Conservation (phyloP, 1,284 basidiomycete species). For the Leccinum fallax region DNA sequence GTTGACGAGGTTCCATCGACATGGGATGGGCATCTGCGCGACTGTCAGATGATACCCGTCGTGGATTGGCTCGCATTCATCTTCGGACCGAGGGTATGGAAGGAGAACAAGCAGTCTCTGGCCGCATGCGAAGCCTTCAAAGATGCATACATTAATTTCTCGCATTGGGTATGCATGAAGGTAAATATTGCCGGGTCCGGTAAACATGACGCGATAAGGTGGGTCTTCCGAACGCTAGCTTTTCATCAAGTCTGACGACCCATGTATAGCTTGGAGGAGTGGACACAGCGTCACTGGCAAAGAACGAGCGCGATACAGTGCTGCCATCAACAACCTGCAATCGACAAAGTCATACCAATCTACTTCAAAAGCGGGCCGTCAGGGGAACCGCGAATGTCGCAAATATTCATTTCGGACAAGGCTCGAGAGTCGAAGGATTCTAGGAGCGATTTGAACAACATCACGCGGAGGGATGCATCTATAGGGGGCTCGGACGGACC, state of each 20-base stretch:
- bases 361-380: constrained; percentile 12
- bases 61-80: constrained; percentile 17
- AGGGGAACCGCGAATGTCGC: neutral
- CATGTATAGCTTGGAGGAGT: neutral
- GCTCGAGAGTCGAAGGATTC: neutral
- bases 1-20: neutral
- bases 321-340: neutral
- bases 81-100: constrained; percentile 11
- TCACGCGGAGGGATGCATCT: neutral
- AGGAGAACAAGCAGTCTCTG: neutral
- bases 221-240: neutral
- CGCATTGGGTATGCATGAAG: constrained; percentile 17
- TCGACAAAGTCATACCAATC: constrained; percentile 18
- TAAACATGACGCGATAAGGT: neutral
- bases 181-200: neutral
- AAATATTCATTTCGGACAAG: constrained; percentile 5
- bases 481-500: neutral
- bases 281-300: constrained; percentile 9
- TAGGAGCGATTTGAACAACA: neutral
- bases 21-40: neutral
- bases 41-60: constrained; percentile 11
- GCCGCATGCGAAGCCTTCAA: neutral
- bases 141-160: constrained; percentile 15
- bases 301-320: constrained; percentile 15
- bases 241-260: neutral